phyloP scores from a whole-genome alignment of 2,329 filamentous ascomycete genomes.

The Biscogniauxia sp. region DNA sequence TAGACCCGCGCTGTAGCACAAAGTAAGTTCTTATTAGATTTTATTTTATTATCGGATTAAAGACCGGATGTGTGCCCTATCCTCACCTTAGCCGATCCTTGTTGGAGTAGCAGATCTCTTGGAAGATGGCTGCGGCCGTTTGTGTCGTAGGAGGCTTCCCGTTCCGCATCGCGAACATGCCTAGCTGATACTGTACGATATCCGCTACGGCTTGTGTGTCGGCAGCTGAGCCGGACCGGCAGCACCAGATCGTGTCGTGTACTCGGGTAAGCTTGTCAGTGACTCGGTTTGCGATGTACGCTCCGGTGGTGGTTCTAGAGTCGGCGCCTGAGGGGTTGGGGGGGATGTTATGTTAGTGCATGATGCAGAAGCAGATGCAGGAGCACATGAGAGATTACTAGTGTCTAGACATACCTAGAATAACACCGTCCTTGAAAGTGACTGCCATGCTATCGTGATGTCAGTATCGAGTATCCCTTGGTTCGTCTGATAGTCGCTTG shows the following conservation, averaged over 20 bases:
- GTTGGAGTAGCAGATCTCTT: conserved; percentile 97
- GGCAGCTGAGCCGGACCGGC: conserved; percentile 92
- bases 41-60: neutral
- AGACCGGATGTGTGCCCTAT: neutral
- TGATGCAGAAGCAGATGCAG: neutral
- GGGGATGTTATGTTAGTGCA: conserved; percentile 8
- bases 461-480: conserved; percentile 11
- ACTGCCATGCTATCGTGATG: conserved; percentile 78
- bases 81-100: conserved; percentile 86
- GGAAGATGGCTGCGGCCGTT: conserved; percentile 92
- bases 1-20: conserved; percentile 73
- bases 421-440: conserved; percentile 97
- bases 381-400: neutral
- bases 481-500: neutral
- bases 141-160: conserved; percentile 89
- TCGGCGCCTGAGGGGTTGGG: conserved; percentile 65
- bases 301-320: conserved; percentile 93
- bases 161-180: conserved; percentile 87
- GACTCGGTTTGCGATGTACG: conserved; percentile 98
- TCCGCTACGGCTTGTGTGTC: conserved; percentile 98
- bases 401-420: conserved; percentile 61
- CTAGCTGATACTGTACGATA: conserved; percentile 95
- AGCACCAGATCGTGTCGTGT: conserved; percentile 99
- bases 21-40: conserved; percentile 5
- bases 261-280: conserved; percentile 99